Conservation (phyloP, 345 rosid species). For the Alliaria petiolata region DNA sequence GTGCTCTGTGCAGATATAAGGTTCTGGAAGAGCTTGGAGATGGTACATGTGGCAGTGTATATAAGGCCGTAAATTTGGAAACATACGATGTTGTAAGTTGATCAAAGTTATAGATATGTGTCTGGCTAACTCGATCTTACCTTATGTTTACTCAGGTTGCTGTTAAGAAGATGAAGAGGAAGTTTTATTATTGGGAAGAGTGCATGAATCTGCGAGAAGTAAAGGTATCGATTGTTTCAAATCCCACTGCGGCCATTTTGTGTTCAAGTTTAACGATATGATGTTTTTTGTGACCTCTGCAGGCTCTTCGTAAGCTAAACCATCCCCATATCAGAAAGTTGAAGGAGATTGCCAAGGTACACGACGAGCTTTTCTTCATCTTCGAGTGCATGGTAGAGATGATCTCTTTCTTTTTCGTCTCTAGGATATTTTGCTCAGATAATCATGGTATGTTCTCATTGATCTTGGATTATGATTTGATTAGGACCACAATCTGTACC, state of each 20-base stretch:
- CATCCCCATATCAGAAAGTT: slow-evolving; percentile 84
- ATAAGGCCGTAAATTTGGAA: slow-evolving; percentile 71
- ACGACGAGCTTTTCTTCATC: slow-evolving; percentile 81
- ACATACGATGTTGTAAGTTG: slow-evolving; percentile 66
- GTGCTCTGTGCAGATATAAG: slow-evolving; percentile 52
- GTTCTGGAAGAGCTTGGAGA: slow-evolving; percentile 88
- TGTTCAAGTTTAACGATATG: neutral
- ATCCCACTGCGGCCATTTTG: no score
- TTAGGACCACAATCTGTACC: slow-evolving; percentile 82
- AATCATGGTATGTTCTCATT: neutral
- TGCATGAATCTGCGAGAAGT: slow-evolving; percentile 89
- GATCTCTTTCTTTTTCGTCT: neutral
- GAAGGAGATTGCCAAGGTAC: slow-evolving; percentile 89
- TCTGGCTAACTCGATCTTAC: neutral
- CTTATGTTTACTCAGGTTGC: slow-evolving; percentile 58
- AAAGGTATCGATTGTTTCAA: no score
- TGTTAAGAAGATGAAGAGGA: slow-evolving; percentile 94
- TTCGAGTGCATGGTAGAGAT: slow-evolving; percentile 87
- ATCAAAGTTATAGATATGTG: neutral
- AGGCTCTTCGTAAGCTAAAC: slow-evolving; percentile 87
- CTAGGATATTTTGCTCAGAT: slow-evolving; percentile 3
- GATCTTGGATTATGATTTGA: slow-evolving; percentile 13
- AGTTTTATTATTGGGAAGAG: slow-evolving; percentile 89
- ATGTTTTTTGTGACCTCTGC: slow-evolving; percentile 38
- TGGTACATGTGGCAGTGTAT: slow-evolving; percentile 95